These are phyloP conservation scores for Silene vulgaris DNA, from an alignment of 179 eudicot genomes.

Conservation along the genomic window DNA sequence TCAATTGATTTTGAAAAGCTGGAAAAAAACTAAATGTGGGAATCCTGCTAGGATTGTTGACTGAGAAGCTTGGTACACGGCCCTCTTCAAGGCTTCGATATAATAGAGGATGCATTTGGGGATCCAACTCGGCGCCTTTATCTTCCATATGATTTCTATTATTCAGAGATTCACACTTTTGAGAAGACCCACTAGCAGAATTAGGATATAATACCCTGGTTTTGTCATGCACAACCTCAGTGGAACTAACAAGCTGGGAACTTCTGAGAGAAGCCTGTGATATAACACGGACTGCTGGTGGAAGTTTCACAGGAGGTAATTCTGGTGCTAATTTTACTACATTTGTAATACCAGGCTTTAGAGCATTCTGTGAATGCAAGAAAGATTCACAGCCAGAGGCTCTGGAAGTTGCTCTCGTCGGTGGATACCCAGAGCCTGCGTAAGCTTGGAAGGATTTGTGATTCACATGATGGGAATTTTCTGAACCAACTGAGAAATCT, in stretches of 20 bases:
- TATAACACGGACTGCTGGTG: conserved; percentile 83
- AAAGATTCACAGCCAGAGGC: conserved; percentile 31
- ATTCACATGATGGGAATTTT: conserved; percentile 25
- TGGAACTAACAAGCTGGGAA: conserved; percentile 41
- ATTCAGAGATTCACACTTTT: conserved; percentile 27
- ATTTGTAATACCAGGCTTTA: conserved; percentile 38
- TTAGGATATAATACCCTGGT: conserved; percentile 22
- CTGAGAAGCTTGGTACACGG: conserved; percentile 46
- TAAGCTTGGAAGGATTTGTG: conserved; percentile 25
- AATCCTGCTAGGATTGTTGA: conserved; percentile 32
- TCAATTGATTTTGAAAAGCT: conserved; percentile 50
- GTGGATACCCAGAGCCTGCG: conserved; percentile 25
- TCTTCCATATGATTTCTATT: conserved; percentile 32
- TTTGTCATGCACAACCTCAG: conserved; percentile 26
- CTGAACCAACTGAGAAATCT: conserved; percentile 31
- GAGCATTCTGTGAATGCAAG: conserved; percentile 40
- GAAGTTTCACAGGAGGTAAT: conserved; percentile 96
- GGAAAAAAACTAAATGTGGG: conserved; percentile 66
- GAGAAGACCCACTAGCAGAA: conserved; percentile 25
- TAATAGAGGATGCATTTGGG: conserved; percentile 87
- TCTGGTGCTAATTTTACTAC: conserved; percentile 83
- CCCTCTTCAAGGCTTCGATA: conserved; percentile 64
- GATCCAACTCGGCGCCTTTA: conserved; percentile 43
- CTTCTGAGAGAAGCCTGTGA: conserved; percentile 64
- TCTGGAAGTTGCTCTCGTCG: conserved; percentile 29